Base-by-base conservation (phyloP, 495 filamentous ascomycete species). In the Jackrogersella multiformis region DNA sequence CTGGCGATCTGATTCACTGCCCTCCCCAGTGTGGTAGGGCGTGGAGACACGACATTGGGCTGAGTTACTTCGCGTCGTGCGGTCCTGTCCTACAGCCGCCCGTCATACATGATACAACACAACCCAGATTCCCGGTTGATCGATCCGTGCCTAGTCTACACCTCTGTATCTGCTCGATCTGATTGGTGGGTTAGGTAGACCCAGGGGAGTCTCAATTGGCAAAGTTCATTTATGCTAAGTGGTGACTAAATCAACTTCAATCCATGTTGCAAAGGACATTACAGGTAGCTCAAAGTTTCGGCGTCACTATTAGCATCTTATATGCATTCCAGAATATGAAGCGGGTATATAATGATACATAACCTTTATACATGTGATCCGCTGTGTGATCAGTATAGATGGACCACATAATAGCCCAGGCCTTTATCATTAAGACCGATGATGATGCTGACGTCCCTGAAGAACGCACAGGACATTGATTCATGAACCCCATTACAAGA, bases 311-410 rank as follows among this genome's bases (percentile, higher is more conserved):
- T 53, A 23, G 51, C 53, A 56, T 64, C 26, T 54, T 38, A 41
- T 58, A 42, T 61, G 56, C 55, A 35, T 64, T 53, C 48, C 57
- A 30, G 20, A 62, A 54, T 55, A 67, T 51, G 58, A 67, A 58
- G 46, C 30, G 58, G 67, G 49, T 67, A 69, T 64, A 71, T 69
- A 70, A 52, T 73, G 63, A 65, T 73, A 73, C 70, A 70, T 51
- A 67, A 41, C 62, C 64, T 66, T 67, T 66, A 61, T 69, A 74
- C 67, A 73, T 36, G 54, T 51, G 42, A 45, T 55, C 42, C 28
- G 35, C 61, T 60, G 44, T 39, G 49, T 53, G 61, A 56, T 56
- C 18, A 49, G 64, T 41, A 49, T 41, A 55, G n/a, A 41, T 57
- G 52, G 53, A 48, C 51, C 38, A 49, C 30, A 20, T 38, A 18